Conservation (phyloP, 192 early-diverging fungal genomes). For the Dimargaris cristalligena region DNA sequence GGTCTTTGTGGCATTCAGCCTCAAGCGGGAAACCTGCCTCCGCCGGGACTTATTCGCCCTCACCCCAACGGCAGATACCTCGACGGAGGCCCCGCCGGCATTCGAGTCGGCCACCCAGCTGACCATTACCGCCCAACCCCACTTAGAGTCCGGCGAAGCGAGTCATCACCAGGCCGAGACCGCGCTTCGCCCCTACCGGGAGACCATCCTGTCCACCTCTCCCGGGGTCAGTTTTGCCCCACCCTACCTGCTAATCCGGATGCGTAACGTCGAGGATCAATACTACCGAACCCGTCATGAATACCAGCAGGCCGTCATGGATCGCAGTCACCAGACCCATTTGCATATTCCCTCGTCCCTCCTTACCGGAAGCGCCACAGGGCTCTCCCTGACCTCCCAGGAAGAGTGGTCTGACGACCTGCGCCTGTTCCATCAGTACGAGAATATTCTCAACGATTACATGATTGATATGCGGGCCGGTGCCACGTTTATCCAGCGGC, state of each 20-base stretch:
- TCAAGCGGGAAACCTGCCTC: slow-evolving; percentile 69
- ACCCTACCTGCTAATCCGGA: slow-evolving; percentile 57
- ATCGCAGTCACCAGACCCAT: slow-evolving; percentile 1
- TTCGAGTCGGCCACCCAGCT: slow-evolving; percentile 7
- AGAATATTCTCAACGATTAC: slow-evolving; percentile 27
- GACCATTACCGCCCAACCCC: background rate
- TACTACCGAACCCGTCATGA: slow-evolving; percentile 6
- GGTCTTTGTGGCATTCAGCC: slow-evolving; percentile 73
- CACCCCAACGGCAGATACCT: background rate
- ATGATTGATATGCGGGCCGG: slow-evolving; percentile 24
- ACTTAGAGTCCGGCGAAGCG: background rate
- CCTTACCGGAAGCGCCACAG: slow-evolving; percentile 1
- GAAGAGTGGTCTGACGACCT: slow-evolving; percentile 24
- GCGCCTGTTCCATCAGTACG: slow-evolving; percentile 30
- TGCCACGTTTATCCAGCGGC: slow-evolving; percentile 21
- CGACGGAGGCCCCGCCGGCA: background rate
- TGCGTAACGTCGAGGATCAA: slow-evolving; percentile 39
- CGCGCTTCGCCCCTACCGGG: slow-evolving; percentile 39
- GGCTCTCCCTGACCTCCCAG: slow-evolving; percentile 21
- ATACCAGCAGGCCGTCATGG: background rate
- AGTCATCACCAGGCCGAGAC: slow-evolving; percentile 16
- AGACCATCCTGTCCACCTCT: slow-evolving; percentile 69
- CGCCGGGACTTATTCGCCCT: slow-evolving; percentile 57
- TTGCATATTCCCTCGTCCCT: slow-evolving; percentile 2
- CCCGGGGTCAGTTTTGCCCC: slow-evolving; percentile 72